Evolutionary conservation across 768 basidiomycete species (phyloP).

Genomic region (Boletus bicolor): DNA sequence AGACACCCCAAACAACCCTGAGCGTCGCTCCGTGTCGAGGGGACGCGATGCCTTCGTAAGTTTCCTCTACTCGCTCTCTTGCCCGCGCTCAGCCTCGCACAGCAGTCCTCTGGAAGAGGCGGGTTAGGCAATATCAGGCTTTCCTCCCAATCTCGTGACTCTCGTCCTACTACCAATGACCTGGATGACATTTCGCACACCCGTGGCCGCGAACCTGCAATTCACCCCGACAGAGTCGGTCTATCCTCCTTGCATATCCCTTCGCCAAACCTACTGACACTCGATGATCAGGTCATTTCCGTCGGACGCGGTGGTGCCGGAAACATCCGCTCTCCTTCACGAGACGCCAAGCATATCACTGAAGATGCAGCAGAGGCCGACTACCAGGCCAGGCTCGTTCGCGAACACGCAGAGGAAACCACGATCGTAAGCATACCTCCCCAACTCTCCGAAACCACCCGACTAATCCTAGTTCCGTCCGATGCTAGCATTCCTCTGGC

Average conservation of each 20-base stretch:
- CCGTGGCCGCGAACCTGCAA: conserved; percentile 58
- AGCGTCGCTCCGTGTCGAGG: conserved; percentile 50
- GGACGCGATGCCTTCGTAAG: conserved; percentile 60
- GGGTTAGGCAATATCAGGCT: conserved; percentile 65
- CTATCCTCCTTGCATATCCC: background rate
- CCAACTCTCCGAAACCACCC: background rate
- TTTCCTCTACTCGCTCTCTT: conserved; percentile 6
- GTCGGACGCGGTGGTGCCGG: conserved; percentile 81
- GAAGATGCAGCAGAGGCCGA: conserved; percentile 26
- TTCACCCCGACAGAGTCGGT: conserved; percentile 38
- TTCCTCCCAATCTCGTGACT: conserved; percentile 45
- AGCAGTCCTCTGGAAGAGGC: conserved; percentile 65
- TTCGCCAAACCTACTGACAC: background rate
- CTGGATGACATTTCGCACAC: conserved; percentile 53
- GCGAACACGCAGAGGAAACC: conserved; percentile 29
- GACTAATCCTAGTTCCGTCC: background rate
- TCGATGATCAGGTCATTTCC: conserved; percentile 33
- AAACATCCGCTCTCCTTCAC: conserved; percentile 79
- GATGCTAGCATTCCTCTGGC: conserved; percentile 52
- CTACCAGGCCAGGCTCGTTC: conserved; percentile 23
- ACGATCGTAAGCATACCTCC: conserved; percentile 32
- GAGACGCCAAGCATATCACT: conserved; percentile 38
- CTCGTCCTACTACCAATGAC: conserved; percentile 37
- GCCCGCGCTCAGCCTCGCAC: background rate
- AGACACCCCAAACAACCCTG: conserved; percentile 22